phyloP scores from a whole-genome alignment of 192 early-diverging fungal species.

The Endogone sp. region DNA sequence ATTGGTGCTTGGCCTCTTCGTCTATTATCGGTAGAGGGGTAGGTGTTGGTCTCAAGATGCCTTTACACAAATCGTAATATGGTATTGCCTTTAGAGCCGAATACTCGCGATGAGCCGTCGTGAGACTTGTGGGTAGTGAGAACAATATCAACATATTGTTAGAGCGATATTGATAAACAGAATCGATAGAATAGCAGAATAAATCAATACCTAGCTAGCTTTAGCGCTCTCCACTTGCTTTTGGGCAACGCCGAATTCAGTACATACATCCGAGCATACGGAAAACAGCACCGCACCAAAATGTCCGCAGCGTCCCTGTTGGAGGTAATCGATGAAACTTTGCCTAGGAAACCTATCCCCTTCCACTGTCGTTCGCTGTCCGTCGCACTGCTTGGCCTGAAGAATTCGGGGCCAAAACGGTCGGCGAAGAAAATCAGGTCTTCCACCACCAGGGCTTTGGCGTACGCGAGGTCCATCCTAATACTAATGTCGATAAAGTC shows the following conservation, averaged over 20 bases:
- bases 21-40: conserved; percentile 20
- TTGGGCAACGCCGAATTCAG: conserved; percentile 40
- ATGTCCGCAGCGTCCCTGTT: conserved; percentile 42
- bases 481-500: conserved; percentile 73
- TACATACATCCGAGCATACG: conserved; percentile 33
- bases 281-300: conserved; percentile 40
- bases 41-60: conserved; percentile 60
- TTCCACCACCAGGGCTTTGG: conserved; percentile 39
- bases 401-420: conserved; percentile 30
- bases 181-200: too few relatives aligned
- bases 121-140: too few relatives aligned
- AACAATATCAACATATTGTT: too few relatives aligned
- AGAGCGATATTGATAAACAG: too few relatives aligned
- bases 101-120: conserved; percentile 83
- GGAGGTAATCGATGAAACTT: conserved; percentile 40
- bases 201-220: conserved; percentile 33
- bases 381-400: conserved; percentile 7
- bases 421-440: conserved; percentile 64
- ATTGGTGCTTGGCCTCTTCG: conserved; percentile 30
- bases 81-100: conserved; percentile 63
- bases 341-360: conserved; percentile 47
- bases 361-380: conserved; percentile 20
- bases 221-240: conserved; percentile 36
- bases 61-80: conserved; percentile 50
- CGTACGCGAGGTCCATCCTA: conserved; percentile 33